Percentiles rank a stretch among this genome's conserved stretches.
Conservation (phyloP, 257 asterid genomes). For the Solanum megistacrolobum region DNA sequence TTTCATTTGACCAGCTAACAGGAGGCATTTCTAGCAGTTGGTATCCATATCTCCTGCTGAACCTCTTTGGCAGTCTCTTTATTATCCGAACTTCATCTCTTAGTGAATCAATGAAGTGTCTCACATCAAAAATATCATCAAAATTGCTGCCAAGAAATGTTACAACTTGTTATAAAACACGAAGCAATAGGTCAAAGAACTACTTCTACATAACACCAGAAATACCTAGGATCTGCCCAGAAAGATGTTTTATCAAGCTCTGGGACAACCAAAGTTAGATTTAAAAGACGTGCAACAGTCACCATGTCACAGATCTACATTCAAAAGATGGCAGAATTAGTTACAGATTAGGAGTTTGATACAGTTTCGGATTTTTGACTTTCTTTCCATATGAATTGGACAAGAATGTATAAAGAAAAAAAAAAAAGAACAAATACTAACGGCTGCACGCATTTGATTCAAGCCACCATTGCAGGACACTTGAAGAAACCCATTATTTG, state of each 20-base stretch:
- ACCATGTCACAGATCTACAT: slow-evolving; percentile 98
- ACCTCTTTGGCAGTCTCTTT: slow-evolving; percentile 72
- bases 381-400: neutral
- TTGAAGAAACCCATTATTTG: slow-evolving; percentile 73
- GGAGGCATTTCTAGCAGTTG: slow-evolving; percentile 83
- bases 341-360: neutral
- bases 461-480: slow-evolving; percentile 92
- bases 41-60: slow-evolving; percentile 46
- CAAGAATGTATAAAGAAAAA: neutral
- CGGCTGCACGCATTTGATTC: slow-evolving; percentile 99
- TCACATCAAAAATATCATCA: slow-evolving; percentile 79
- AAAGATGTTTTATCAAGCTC: slow-evolving; percentile 94
- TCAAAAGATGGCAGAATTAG: slow-evolving; percentile 2
- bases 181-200: neutral
- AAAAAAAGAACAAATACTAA: slow-evolving; percentile 15
- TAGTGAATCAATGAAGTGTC: slow-evolving; percentile 74
- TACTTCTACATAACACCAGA: neutral
- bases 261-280: slow-evolving; percentile 87
- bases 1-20: slow-evolving; percentile 91
- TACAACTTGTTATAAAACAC: neutral
- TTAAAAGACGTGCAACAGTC: slow-evolving; percentile 74
- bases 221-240: slow-evolving; percentile 98
- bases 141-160: slow-evolving; percentile 45
- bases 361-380: neutral
- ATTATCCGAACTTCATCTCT: slow-evolving; percentile 81